Percentiles rank a stretch among this genome's conserved stretches.
These are phyloP conservation scores for Elymus sibiricus DNA, from an alignment of 176 grass and related monocot genomes.

Conservation along the genomic window DNA sequence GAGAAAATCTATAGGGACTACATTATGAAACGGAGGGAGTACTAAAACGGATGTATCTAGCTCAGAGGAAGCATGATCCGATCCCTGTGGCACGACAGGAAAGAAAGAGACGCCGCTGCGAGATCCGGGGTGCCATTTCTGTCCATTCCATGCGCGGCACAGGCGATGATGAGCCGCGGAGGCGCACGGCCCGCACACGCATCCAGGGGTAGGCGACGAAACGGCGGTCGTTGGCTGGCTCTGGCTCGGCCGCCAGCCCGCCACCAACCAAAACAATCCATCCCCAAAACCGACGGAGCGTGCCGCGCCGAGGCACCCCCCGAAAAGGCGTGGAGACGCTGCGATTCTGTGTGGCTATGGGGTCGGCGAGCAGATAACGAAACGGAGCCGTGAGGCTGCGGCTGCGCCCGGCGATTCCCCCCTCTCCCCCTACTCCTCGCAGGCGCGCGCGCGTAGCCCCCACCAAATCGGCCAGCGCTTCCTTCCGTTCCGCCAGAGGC, in stretches of 20 bases:
- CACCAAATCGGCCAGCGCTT: conserved; percentile 14
- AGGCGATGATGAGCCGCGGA: neutral
- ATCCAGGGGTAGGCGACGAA: conserved; percentile 18
- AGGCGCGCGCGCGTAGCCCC: neutral
- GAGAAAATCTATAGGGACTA: no score
- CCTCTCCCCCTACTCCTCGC: neutral
- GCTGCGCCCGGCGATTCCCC: neutral
- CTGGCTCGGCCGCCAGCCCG: neutral
- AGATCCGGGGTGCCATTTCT: conserved; percentile 13
- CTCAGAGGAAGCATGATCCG: no score
- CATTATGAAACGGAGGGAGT: no score
- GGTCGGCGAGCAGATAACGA: conserved; percentile 33
- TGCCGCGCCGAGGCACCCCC: neutral
- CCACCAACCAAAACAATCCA: neutral
- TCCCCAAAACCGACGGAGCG: neutral
- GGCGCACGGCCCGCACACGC: neutral
- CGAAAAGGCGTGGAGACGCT: neutral
- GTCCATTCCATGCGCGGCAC: conserved; percentile 2
- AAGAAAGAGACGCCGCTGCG: neutral
- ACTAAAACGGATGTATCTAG: no score
- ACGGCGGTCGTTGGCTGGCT: conserved; percentile 20
- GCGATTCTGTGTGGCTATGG: conserved; percentile 24
- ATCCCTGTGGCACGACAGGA: neutral
- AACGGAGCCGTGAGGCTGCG: conserved; percentile 5
- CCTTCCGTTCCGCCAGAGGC: neutral